Evolutionary conservation across 495 filamentous ascomycete species (phyloP), one percentile per base, ranked within the genome.

Genomic region (Choiromyces venosus): DNA sequence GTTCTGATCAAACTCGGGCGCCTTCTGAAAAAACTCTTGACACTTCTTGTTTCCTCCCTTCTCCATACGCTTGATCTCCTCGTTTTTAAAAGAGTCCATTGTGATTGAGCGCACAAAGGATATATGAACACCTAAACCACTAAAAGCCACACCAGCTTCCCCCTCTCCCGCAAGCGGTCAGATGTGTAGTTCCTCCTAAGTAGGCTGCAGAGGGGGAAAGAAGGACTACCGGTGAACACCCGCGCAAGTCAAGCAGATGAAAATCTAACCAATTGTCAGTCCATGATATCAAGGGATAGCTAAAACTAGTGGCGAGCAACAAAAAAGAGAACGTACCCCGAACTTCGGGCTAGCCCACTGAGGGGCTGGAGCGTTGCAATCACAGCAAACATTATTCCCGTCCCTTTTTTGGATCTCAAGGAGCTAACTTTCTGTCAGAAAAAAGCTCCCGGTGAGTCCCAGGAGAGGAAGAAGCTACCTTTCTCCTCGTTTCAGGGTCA

Each of bases 201-300:
- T 37, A 29, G 52, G 52, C 52, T 61, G 52, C 52, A 18, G 25
- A 33, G 33, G 25, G 16, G n/a, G 12, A 9, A 29, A 35, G 36
- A 21, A 67, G 4, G 66, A 42, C 21, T 76, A 79, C 70, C 95
- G 91, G 85, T 99, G 95, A 37, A 93, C 92, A 75, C 95, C 95
- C 67, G 95, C 95, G 84, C 95, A 99, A 73, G 89, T 92, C 64
- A 99, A 89, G 83, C 95, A 99, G 85, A 98, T 97, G 83, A 99
- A 99, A 83, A 96, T 91, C 79, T 81, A 37, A 39, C 35, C 44
- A 61, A 61, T 61, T 61, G 25, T 61, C 3, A 61, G 52, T 33
- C 12, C 8, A 46, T 70, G 29, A 39, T 21, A 39, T 16, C 66
- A 68, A 68, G 66, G 25, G 42, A 67, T 67, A 29, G 25, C 10